These are phyloP conservation scores for Ascodesmis nigricans DNA, from an alignment of 495 filamentous ascomycete genomes.

Conservation along the genomic window DNA sequence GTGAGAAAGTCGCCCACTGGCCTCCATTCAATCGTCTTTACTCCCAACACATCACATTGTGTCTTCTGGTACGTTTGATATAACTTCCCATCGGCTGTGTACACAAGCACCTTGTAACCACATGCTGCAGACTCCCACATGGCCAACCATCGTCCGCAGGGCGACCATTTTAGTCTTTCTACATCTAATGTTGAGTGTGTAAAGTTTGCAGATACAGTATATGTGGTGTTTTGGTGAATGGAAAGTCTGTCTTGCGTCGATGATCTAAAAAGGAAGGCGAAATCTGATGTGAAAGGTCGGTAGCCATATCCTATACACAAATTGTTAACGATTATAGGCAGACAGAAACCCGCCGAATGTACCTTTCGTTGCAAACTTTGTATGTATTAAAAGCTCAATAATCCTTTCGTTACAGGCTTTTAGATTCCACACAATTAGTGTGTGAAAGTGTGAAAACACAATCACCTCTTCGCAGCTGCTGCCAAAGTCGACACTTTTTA, in stretches of 20 bases:
- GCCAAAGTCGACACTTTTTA: constrained; percentile 28
- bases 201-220: constrained; percentile 29
- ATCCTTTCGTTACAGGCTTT: constrained; percentile 45
- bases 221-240: constrained; percentile 39
- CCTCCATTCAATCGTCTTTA: constrained; percentile 57
- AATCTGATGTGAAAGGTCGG: constrained; percentile 34
- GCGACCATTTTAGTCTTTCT: constrained; percentile 66
- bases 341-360: no score
- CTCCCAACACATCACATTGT: constrained; percentile 29
- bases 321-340: no score
- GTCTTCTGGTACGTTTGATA: constrained; percentile 37
- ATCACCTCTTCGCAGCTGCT: constrained; percentile 27
- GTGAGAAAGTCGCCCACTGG: constrained; percentile 25
- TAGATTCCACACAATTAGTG: constrained; percentile 53
- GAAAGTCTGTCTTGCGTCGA: constrained; percentile 43
- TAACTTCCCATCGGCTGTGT: constrained; percentile 68
- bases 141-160: constrained; percentile 72
- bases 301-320: constrained; percentile 40
- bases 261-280: constrained; percentile 55
- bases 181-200: constrained; percentile 52
- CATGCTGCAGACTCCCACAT: constrained; percentile 62
- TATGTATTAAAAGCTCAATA: constrained; percentile 56
- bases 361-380: constrained; percentile 46
- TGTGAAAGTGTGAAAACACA: constrained; percentile 32
- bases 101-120: constrained; percentile 57